Base-by-base conservation (phyloP, 73 alveolate species). In the Paramecium biaurelia region DNA sequence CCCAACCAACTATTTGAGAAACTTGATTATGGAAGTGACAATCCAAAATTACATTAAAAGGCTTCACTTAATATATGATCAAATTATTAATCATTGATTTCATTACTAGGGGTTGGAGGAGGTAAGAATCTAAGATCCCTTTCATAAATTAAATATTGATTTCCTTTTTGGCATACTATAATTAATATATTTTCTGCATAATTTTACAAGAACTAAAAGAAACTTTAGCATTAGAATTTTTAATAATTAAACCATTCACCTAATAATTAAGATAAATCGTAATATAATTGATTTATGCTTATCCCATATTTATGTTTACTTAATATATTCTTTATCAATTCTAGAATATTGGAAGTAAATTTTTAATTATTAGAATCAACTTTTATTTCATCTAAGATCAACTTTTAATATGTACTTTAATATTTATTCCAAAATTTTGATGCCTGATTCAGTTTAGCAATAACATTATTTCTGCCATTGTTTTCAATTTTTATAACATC, bases 1-100 rank as follows among this genome's bases (percentile, higher is more conserved):
- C 34, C 86, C 56, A 70, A 32, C 86, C 86, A 70, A 70, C 86
- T 70, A 70, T 41, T 70, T 7, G 86, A 70, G 15, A 30, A 28
- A 70, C 57, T 70, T 18, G 58, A 10, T 28, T 70, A 41, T 2
- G 11, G 86, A 18, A 70, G 4, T 10, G 57, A 70, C 12, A 30
- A 35, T 70, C 86, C 79, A 1, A 70, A 70, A 28, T n/a, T 28
- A 5, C 26, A 15, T 26, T 32, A 41, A 12, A 30, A 70, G 1
- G 12, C 35, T 30, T 70, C 86, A 15, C 57, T 70, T 15, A 70
- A 1, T 2, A 30, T 70, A 20, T 30, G 28, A n/a, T 70, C 86
- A 3, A 30, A 70, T 35, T 70, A 70, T 35, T 70, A 70, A 32
- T 70, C 59, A 70, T 70, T 70, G 57, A 5, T 59, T 20, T 59